Base-by-base conservation (phyloP, 768 basidiomycete species). In the Dentipellis sp. region DNA sequence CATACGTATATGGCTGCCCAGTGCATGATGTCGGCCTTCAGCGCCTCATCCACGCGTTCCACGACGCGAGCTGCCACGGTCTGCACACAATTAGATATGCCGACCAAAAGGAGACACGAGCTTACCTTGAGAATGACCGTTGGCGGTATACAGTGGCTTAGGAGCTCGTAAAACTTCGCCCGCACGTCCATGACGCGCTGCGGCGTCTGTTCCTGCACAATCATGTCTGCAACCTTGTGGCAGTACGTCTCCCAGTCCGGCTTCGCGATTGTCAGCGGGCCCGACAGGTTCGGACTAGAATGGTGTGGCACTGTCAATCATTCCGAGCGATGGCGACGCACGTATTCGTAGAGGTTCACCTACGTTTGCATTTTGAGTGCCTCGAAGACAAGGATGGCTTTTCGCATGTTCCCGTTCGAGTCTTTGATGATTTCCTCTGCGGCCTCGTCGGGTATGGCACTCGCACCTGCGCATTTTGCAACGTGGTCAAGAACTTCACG, bases 231-330 rank as follows among this genome's bases (percentile, higher is more conserved):
- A 10, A 97, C 85, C 67, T 93, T 92, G 62, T 85, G 77, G 62
- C 94, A 97, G 67, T 97, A 99, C 10, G 88, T 90, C 69, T 99
- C 97, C 97, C 97, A 99, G 66, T 99, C 97, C n/a, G 97, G 94
- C 70, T 97, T 94, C 12, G 94, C 92, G 56, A 95, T 92, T 36
- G 79, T 77, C 56, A 93, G 71, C 39, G 87, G 73, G 35, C 89
- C 88, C 4, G 83, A 79, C 39, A 95, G 76, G 67, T 93, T 89
- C n/a, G 90, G 88, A 55, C 90, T 92, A 63, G 11, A 50, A 42
- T 38, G 56, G 29, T 29, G 3, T 29, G 8, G 22, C 52, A 40
- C 19, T 21, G 34, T 53, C 4, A 54, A 50, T 52, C 34, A 38
- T 34, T 4, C 14, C 51, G 50, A 45, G 50, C 16, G 38, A 52